Base-by-base conservation (phyloP, 2,329 filamentous ascomycete species). In the Gaeumannomyces tritici region DNA sequence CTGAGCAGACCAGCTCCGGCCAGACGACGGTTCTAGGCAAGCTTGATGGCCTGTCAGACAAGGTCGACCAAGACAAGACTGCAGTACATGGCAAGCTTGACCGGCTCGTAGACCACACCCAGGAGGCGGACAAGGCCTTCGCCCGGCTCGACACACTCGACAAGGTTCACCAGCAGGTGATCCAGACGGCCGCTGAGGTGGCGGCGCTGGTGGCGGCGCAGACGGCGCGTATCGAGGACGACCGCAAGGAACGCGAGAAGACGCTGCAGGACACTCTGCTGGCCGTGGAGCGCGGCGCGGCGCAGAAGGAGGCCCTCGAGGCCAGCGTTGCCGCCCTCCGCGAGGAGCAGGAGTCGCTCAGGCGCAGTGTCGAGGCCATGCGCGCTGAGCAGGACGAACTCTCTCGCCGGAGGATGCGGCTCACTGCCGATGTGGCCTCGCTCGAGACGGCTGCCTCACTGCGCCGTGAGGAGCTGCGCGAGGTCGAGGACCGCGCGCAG, bases 401-500 rank as follows among this genome's bases (percentile, higher is more conserved):
- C 62, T 80, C 83, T 15, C 83, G 87, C 63, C 90, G 96, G 70
- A 96, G 93, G 78, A 86, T 87, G 57, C 85, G 88, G 62, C 80
- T 97, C 31, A 86, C 86, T 12, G 91, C 91, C 28, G 93, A 99
- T 67, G 88, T 99, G 0, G 93, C 92, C 6, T 90, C 91, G 11
- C 83, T 99, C 2, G 91, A 98, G 72, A 98, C 91, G 11, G 93
- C 95, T 0, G 83, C 98, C 33, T 86, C 89, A 24, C 87, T 98
- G 63, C 89, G 95, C 62, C 89, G 91, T 57, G 93, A 98, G 68
- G 95, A 98, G 76, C 85, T 99, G 64, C 86, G 91, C 57, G 83
- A 89, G 29, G 97, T 99, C 90, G 93, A 98, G 73, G 80, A 83
- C 13, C 89, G 93, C 65, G 95, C 93, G 3, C 92, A 97, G 73